Base-by-base conservation (phyloP, 495 filamentous ascomycete genomes). In the Talaromyces stipitatus region DNA sequence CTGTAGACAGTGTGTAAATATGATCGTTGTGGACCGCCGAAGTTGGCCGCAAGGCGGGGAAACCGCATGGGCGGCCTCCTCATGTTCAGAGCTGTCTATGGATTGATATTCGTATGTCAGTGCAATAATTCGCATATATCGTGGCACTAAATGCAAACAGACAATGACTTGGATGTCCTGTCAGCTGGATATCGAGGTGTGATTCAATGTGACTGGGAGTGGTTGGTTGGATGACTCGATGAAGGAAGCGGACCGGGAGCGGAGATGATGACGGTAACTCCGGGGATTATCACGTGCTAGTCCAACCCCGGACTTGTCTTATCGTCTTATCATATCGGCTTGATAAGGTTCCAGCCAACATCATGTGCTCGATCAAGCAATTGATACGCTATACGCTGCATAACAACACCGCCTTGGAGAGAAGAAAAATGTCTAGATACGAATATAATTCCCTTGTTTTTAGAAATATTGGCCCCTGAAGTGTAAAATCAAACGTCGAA, bases 51-150 rank as follows among this genome's bases (percentile, higher is more conserved):
- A 55, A 41, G 14, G 52, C 52, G 32, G 32, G 52, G 52, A 55
- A 55, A 55, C 52, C 52, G 52, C 52, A 20, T 20, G 52, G 32
- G 52, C 52, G 52, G 52, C 36, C 52, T 22, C 30, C 32, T 36
- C 52, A 55, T 55, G 32, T 22, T 55, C 8, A 18, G 16, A 33
- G 52, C 23, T 54, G 9, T 10, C 28, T 28, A 51, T 50, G 47
- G 26, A n/a, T 12, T n/a, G 45, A 8, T 12, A 3, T 47, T 38
- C 2, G 4, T 14, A 14, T 12, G 32, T 3, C 4, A 2, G 2
- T 14, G 12, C 11, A n/a, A 33, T 29, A 33, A 10, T 14, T 33
- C 16, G 2, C n/a, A n/a, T n/a, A n/a, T n/a, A n/a, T n/a, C n/a
- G n/a, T n/a, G n/a, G n/a, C n/a, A n/a, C n/a, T n/a, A n/a, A n/a